These are phyloP conservation scores for Volvox africanus DNA, from an alignment of 139 green algal species.

Conservation along the genomic window DNA sequence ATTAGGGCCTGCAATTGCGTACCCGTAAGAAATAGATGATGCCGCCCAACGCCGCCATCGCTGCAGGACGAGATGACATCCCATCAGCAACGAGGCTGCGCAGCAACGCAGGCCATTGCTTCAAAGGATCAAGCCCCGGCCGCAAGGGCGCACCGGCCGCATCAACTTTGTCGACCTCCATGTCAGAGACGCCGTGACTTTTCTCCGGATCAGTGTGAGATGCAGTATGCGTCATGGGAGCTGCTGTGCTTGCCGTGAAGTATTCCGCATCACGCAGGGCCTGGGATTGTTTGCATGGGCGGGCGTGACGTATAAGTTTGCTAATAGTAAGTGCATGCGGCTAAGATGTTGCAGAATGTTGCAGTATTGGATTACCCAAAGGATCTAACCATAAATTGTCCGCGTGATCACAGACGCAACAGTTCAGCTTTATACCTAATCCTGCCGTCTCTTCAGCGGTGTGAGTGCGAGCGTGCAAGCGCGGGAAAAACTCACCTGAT, in stretches of 20 bases:
- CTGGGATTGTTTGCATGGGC: neutral
- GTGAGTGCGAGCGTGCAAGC: no score
- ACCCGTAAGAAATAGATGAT: constrained; percentile 73
- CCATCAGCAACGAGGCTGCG: constrained; percentile 15
- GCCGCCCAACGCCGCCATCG: constrained; percentile 50
- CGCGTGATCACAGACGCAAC: no score
- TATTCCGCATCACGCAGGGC: constrained; percentile 26
- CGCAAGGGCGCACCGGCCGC: neutral
- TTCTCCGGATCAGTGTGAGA: neutral
- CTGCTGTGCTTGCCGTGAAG: constrained; percentile 21
- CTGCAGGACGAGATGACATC: neutral
- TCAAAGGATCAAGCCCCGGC: constrained; percentile 21
- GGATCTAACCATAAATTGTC: no score
- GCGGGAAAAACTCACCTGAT: neutral
- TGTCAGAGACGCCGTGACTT: neutral
- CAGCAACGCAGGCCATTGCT: constrained; percentile 31
- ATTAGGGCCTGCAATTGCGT: neutral
- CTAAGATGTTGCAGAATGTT: no score
- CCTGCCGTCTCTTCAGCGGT: no score
- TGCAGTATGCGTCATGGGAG: neutral
- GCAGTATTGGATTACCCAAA: no score
- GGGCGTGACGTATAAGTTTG: no score
- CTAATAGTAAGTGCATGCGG: no score
- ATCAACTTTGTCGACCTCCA: neutral
- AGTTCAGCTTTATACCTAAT: no score